Evolutionary conservation across 2,329 filamentous ascomycete genomes (phyloP), one percentile per base, ranked within the genome.

Genomic region (Hymenoscyphus linearis): DNA sequence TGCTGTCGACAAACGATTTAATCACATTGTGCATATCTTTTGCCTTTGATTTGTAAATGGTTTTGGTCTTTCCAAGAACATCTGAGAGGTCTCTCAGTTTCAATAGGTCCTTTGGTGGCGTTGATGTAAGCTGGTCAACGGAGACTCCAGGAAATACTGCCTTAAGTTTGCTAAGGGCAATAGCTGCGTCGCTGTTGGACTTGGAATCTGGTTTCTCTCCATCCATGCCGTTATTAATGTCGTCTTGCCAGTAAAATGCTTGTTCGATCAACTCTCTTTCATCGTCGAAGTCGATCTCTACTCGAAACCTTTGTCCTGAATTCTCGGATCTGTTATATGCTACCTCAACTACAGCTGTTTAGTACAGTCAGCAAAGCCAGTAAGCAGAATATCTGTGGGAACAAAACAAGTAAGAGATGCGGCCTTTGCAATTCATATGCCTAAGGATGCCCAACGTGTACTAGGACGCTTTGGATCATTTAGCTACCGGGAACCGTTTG

Each of bases 161-260:
- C 18, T 10, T 3, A 37, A 80, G 76, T 62, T 79, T 80, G 1
- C 74, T 75, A 67, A 75, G 77, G 2, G 77, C 76, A 27, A 78
- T 74, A 3, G 57, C 55, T 12, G 36, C 69, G 25, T 60, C 57
- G 9, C 66, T 62, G 37, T 55, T 60, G 2, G 65, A 66, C 0
- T 70, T 70, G n/a, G 77, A 76, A 26, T 69, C 67, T 1, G 68
- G 66, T 1, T 76, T 35, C 2, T 68, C 69, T 5, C 75, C 74
- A 40, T 69, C 67, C 1, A 75, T 9, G 25, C 57, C 53, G 44
- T 66, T 62, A 18, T 65, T 44, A 6, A 63, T 22, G 6, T 66
- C 64, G 3, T 44, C 47, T 0, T 65, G 44, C 35, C 60, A 63
- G 3, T 63, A 2, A 26, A 44, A 6, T 6, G 68, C 50, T 12